A percentile compares a stretch with the other conserved stretches of the same genome.
Evolutionary conservation across 2,329 filamentous ascomycete genomes (phyloP).

Genomic region (Arthrobotrys sinensis): DNA sequence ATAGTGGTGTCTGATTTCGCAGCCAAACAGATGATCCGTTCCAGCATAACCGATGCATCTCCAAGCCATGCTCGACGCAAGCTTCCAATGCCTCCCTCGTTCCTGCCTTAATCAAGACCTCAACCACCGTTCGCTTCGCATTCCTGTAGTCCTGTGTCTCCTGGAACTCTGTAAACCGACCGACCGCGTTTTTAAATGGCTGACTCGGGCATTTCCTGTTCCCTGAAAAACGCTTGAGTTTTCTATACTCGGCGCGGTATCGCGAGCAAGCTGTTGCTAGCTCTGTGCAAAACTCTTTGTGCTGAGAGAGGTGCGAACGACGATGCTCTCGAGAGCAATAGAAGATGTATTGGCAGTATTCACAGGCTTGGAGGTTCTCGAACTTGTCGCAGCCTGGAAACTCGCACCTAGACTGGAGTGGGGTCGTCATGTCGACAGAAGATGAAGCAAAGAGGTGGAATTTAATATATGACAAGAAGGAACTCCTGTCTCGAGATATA

Average conservation of each 20-base stretch:
- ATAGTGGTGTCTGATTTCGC: conserved; percentile 40
- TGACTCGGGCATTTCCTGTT: conserved; percentile 35
- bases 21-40: conserved; percentile 44
- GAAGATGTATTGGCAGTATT: conserved; percentile 48
- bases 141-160: conserved; percentile 38
- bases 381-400: conserved; percentile 31
- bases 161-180: conserved; percentile 39
- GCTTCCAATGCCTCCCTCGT: conserved; percentile 40
- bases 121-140: conserved; percentile 29
- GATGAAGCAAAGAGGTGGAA: too few relatives aligned
- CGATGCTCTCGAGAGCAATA: conserved; percentile 43
- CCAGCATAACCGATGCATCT: conserved; percentile 42
- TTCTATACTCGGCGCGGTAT: conserved; percentile 41
- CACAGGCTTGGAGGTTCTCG: conserved; percentile 36
- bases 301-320: conserved; percentile 22
- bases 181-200: conserved; percentile 34
- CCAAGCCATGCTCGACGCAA: conserved; percentile 37
- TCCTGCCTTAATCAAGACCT: conserved; percentile 25
- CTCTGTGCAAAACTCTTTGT: conserved; percentile 32
- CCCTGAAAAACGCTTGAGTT: conserved; percentile 31
- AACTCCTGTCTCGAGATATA: background rate
- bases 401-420: conserved; percentile 36
- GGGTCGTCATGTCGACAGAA: conserved; percentile 17
- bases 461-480: background rate
- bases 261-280: conserved; percentile 27